Evolutionary conservation across 768 basidiomycete species (phyloP).

Genomic region (Hortiboletus flavorubellus): DNA sequence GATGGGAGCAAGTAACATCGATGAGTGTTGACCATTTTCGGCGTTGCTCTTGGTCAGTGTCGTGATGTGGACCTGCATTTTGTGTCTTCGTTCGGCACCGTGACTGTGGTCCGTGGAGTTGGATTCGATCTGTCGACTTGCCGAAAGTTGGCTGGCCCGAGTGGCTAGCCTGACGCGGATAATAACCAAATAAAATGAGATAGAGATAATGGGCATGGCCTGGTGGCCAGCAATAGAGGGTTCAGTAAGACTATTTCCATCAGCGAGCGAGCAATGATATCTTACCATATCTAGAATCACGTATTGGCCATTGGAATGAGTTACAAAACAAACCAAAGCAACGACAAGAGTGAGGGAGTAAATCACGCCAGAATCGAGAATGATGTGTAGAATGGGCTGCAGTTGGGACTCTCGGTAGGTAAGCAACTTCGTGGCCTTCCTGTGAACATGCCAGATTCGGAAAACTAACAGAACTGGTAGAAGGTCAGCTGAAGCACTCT

Average conservation of each 20-base stretch:
- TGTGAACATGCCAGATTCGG: slow-evolving; percentile 10
- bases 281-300: slow-evolving; percentile 13
- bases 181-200: slow-evolving; percentile 14
- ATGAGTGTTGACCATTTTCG: not conserved
- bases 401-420: not conserved
- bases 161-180: slow-evolving; percentile 1
- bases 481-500: not conserved
- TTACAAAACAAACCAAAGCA: not conserved
- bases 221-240: not conserved
- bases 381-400: not conserved
- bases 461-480: not conserved
- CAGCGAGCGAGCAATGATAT: not conserved
- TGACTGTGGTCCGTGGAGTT: not conserved
- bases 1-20: too few relatives aligned
- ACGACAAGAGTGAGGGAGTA: slow-evolving; percentile 8
- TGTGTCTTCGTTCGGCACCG: not conserved
- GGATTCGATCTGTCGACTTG: not conserved
- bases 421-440: not conserved
- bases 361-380: slow-evolving; percentile 7
- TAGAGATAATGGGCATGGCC: slow-evolving; percentile 11
- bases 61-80: not conserved
- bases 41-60: not conserved
- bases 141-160: not conserved
- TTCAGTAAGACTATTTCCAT: not conserved
- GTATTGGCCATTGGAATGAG: slow-evolving; percentile 3